Percentiles rank a stretch among this genome's conserved stretches.
phyloP scores from a whole-genome alignment of 768 basidiomycete species.

The Filobasidium floriforme region DNA sequence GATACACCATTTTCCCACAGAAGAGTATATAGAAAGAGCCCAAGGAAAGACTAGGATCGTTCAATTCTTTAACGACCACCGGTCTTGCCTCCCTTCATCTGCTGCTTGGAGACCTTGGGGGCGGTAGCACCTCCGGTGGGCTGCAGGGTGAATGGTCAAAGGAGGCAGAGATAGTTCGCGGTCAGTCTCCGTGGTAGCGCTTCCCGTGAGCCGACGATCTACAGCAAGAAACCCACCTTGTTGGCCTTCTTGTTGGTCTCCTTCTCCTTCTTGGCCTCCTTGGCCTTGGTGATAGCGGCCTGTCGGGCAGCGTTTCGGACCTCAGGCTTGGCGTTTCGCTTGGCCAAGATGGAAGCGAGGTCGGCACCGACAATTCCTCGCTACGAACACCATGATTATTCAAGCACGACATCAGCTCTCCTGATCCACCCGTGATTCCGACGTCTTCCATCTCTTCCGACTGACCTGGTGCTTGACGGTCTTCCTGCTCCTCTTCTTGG shows the following conservation, averaged over 20 bases:
- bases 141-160: constrained; percentile 10
- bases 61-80: constrained; percentile 39
- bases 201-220: background rate
- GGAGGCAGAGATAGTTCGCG: no score
- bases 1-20: no score
- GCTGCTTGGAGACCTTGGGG: constrained; percentile 89
- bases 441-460: background rate
- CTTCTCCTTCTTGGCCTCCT: constrained; percentile 94
- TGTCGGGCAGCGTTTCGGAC: constrained; percentile 71
- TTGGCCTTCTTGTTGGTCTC: constrained; percentile 67
- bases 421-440: background rate
- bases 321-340: constrained; percentile 82
- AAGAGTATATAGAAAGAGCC: no score
- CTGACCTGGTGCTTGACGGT: constrained; percentile 72
- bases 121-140: constrained; percentile 48
- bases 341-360: constrained; percentile 79
- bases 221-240: constrained; percentile 51
- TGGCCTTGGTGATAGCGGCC: constrained; percentile 84
- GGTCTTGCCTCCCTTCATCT: constrained; percentile 68
- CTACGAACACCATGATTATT: constrained; percentile 48
- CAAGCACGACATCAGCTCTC: background rate
- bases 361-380: constrained; percentile 98
- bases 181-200: constrained; percentile 49
- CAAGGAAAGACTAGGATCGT: no score
- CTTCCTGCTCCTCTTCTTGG: constrained; percentile 95